Percentiles rank a stretch among this genome's conserved stretches.
These are phyloP conservation scores for Nakazawaea siamensis DNA, from an alignment of 805 yeast genomes.

Conservation along the genomic window DNA sequence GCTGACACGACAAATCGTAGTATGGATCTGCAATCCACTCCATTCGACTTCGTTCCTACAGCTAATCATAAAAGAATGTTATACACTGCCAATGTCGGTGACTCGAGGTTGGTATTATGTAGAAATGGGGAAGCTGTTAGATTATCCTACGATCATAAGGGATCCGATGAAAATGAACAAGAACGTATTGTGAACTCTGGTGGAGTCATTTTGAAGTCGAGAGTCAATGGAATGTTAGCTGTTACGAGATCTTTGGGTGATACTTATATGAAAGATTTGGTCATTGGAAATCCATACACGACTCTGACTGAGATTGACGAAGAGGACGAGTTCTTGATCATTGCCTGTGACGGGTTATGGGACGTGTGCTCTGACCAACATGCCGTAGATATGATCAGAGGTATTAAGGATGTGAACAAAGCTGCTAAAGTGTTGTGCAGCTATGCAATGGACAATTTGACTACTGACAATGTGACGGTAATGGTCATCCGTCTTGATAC, in stretches of 20 bases:
- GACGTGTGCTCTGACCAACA: slow-evolving; percentile 82
- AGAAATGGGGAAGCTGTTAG: slow-evolving; percentile 71
- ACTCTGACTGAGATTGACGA: slow-evolving; percentile 69
- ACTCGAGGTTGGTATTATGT: slow-evolving; percentile 73
- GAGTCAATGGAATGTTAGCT: slow-evolving; percentile 94
- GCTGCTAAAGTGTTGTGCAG: slow-evolving; percentile 65
- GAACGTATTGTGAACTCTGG: slow-evolving; percentile 71
- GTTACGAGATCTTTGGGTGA: slow-evolving; percentile 93
- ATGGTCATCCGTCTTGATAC: slow-evolving; percentile 69
- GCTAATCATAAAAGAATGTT: slow-evolving; percentile 59
- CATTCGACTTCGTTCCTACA: slow-evolving; percentile 41
- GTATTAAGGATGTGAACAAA: slow-evolving; percentile 44
- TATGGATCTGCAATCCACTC: slow-evolving; percentile 15
- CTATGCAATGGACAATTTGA: slow-evolving; percentile 66
- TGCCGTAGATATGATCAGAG: slow-evolving; percentile 67
- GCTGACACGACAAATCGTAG: background rate
- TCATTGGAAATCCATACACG: slow-evolving; percentile 87
- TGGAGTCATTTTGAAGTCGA: slow-evolving; percentile 79
- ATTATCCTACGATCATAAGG: slow-evolving; percentile 89
- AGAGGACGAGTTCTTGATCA: slow-evolving; percentile 69
- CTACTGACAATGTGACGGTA: slow-evolving; percentile 89
- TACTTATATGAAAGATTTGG: slow-evolving; percentile 81
- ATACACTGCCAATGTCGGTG: slow-evolving; percentile 94
- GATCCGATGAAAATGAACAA: slow-evolving; percentile 71
- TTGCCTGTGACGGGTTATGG: slow-evolving; percentile 98